A percentile compares a stretch with the other conserved stretches of the same genome.
Evolutionary conservation across 2,329 filamentous ascomycete genomes (phyloP).

Genomic region (Helicocarpus griseus): DNA sequence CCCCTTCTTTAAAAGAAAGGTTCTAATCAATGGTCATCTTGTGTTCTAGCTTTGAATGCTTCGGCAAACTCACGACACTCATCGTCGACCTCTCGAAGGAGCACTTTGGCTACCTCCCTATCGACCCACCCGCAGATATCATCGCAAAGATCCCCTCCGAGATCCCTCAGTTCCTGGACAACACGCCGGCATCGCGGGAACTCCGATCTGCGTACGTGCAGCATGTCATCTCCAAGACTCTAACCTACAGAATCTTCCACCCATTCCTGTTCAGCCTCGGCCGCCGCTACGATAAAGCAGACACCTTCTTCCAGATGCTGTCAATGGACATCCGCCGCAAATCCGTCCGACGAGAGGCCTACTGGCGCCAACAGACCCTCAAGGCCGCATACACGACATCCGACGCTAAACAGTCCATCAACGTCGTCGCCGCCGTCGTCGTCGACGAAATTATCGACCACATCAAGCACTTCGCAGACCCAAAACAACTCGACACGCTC

Average conservation of each 20-base stretch:
- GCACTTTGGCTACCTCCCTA: conserved; percentile 43
- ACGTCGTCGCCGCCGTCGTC: conserved; percentile 45
- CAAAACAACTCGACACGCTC: conserved; percentile 42
- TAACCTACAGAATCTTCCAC: conserved; percentile 48
- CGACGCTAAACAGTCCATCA: conserved; percentile 47
- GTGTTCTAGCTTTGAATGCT: conserved; percentile 41
- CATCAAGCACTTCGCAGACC: conserved; percentile 45
- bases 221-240: conserved; percentile 47
- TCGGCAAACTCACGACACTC: conserved; percentile 42
- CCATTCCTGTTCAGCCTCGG: conserved; percentile 50
- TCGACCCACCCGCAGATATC: conserved; percentile 41
- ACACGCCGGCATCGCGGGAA: conserved; percentile 42
- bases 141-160: conserved; percentile 42
- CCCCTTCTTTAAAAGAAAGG: conserved; percentile 26
- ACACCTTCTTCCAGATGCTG: conserved; percentile 45
- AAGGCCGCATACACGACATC: conserved; percentile 48
- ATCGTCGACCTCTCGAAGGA: conserved; percentile 44
- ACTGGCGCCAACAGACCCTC: conserved; percentile 50
- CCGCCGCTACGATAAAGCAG: conserved; percentile 46
- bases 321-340: conserved; percentile 48
- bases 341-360: conserved; percentile 46
- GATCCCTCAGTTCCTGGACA: conserved; percentile 46
- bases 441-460: conserved; percentile 48
- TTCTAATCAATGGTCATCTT: conserved; percentile 29
- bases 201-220: conserved; percentile 46